A percentile compares a stretch with the other conserved stretches of the same genome.
Conservation (phyloP, 805 yeast species). For the Saccharomycopsis fermentans region DNA sequence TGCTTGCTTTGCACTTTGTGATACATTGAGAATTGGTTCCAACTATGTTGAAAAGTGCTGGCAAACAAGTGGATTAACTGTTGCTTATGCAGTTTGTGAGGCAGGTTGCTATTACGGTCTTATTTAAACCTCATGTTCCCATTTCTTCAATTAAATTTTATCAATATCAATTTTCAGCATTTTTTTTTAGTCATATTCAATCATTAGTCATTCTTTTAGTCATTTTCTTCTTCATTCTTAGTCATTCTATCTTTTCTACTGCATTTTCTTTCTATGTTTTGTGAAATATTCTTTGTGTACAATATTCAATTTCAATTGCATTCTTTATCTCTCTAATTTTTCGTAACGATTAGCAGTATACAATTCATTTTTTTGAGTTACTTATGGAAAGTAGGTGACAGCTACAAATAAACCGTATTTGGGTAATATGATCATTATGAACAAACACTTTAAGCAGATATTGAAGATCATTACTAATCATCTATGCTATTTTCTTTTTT, state of each 20-base stretch:
- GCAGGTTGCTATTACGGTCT: constrained; percentile 12
- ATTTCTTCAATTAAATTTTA: not conserved
- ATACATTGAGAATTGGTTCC: constrained; percentile 8
- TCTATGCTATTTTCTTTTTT: too few relatives aligned
- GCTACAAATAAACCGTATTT: too few relatives aligned
- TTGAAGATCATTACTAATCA: too few relatives aligned
- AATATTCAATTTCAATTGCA: not conserved
- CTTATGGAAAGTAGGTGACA: too few relatives aligned
- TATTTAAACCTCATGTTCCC: not conserved
- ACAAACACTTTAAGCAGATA: too few relatives aligned
- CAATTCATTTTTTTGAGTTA: too few relatives aligned
- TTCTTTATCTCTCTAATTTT: not conserved
- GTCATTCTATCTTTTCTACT: not conserved
- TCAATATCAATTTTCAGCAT: not conserved
- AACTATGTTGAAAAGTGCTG: constrained; percentile 12
- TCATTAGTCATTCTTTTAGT: too few relatives aligned
- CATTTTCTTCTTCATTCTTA: too few relatives aligned
- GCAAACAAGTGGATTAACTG: constrained; percentile 12
- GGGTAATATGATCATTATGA: too few relatives aligned
- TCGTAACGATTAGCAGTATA: too few relatives aligned
- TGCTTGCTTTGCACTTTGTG: constrained; percentile 6
- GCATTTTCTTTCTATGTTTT: not conserved
- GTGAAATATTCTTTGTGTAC: not conserved
- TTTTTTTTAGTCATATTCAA: not conserved
- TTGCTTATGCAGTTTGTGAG: constrained; percentile 12